Conservation (phyloP, 805 yeast genomes). For the Candida pseudoglaebosa region DNA sequence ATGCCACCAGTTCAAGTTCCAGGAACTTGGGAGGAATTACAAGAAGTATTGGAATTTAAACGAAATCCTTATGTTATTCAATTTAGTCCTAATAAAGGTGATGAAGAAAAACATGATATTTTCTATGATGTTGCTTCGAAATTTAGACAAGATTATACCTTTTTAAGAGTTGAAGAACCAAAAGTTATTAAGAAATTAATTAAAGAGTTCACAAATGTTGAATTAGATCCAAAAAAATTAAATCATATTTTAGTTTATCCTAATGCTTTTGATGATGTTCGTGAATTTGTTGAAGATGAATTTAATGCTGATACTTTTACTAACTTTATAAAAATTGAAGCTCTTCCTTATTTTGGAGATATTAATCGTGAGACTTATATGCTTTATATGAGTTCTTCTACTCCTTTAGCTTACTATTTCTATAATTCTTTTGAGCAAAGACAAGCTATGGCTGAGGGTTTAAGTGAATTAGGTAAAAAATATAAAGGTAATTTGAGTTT, state of each 20-base stretch:
- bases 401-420: conserved; percentile 88
- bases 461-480: conserved; percentile 65
- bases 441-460: conserved; percentile 46
- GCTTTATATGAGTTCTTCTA: conserved; percentile 62
- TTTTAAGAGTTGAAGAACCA: conserved; percentile 43
- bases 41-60: conserved; percentile 44
- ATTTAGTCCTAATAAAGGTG: conserved; percentile 30
- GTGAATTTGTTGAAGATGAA: conserved; percentile 39
- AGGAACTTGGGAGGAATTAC: conserved; percentile 47
- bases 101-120: conserved; percentile 42
- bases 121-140: conserved; percentile 59
- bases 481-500: conserved; percentile 79
- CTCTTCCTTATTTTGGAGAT: conserved; percentile 84
- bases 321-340: conserved; percentile 54
- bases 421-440: conserved; percentile 68
- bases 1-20: conserved; percentile 58
- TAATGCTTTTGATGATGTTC: conserved; percentile 37
- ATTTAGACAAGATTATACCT: conserved; percentile 60
- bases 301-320: conserved; percentile 33
- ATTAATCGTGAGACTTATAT: conserved; percentile 75
- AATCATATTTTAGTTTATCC: conserved; percentile 48
- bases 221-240: conserved; percentile 27
- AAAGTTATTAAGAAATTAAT: conserved; percentile 37
- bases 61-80: conserved; percentile 58
- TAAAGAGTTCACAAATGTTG: conserved; percentile 24